Percentiles rank a stretch among this genome's conserved stretches.
These are phyloP conservation scores for Lactifluus pinguis DNA, from an alignment of 768 basidiomycete genomes.

Conservation along the genomic window DNA sequence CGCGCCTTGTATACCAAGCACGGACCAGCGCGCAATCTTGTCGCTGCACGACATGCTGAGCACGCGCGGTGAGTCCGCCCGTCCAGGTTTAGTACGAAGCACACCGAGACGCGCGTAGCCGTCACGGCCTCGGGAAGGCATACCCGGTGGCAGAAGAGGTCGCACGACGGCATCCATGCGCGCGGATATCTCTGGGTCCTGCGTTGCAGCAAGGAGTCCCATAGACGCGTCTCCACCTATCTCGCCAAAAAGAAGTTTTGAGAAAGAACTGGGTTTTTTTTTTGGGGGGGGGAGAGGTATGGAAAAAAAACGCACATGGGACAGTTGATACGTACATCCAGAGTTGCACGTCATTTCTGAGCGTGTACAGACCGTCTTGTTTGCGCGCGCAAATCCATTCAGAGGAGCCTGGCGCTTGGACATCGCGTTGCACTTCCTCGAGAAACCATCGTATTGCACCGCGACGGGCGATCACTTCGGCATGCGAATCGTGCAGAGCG, in stretches of 20 bases:
- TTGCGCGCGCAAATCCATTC: constrained; percentile 36
- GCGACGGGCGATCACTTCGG: constrained; percentile 83
- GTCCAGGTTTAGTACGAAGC: constrained; percentile 88
- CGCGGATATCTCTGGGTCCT: constrained; percentile 63
- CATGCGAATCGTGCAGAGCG: constrained; percentile 81
- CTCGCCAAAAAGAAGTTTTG: neutral
- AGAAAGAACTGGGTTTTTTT: too few relatives aligned
- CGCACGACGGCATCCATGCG: constrained; percentile 48
- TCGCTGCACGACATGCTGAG: constrained; percentile 89
- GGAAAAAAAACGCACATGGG: constrained; percentile 43
- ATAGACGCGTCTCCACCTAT: constrained; percentile 88
- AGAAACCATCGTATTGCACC: constrained; percentile 73
- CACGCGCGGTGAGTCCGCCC: constrained; percentile 80
- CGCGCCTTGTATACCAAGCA: constrained; percentile 81
- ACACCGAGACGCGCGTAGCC: constrained; percentile 68
- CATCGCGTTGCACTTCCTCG: constrained; percentile 47
- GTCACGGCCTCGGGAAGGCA: constrained; percentile 65
- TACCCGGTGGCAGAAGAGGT: constrained; percentile 26
- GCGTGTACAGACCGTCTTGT: constrained; percentile 33
- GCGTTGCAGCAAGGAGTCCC: constrained; percentile 62
- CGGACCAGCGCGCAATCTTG: constrained; percentile 84
- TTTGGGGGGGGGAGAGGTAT: neutral
- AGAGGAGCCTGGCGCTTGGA: constrained; percentile 28
- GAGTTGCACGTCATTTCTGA: constrained; percentile 41
- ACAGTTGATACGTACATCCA: constrained; percentile 72